Base-by-base conservation (phyloP, 345 rosid genomes). In the Odontarrhena argentea region DNA sequence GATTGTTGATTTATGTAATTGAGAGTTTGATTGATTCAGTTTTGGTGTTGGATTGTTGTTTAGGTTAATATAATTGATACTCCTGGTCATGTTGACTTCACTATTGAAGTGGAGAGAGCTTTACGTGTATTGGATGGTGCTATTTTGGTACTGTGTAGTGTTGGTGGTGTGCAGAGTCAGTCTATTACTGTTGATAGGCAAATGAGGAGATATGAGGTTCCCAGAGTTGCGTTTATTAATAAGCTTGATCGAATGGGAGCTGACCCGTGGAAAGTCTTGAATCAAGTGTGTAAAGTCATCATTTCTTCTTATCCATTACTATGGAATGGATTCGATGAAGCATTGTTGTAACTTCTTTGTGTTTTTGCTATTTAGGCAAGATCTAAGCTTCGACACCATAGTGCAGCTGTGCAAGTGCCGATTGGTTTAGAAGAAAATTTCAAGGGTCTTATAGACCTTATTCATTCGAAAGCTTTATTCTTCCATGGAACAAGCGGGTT, bases 231-330 rank as follows among this genome's bases (percentile, higher is more conserved):
- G 0, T 95, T 95, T 81, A 95, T 91, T 48, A 95, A 95, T 68
- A 95, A 95, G 78, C 99, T 95, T 62, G 99, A 95, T 77, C 77
- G 99, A 47, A 95, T 89, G 99, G 99, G 98, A 74, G 99, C 99
- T 12, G 99, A 95, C 78, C 99, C 98, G 0, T 91, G 97, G 98
- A 95, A 91, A 83, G 99, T 95, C 55, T 72, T 95, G 77, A 86
- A 74, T 73, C 99, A 95, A 96, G 99, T 95, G 30, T 44, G 73
- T 53, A 44, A 15, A 56, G 3, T 7, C 35, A 54, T 1, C 37
- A 25, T 46, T 60, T 2, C 11, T 54, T 45, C 5, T 10, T 7
- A 6, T 71, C n/a, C 1, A 26, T 40, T 30, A 8, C 5, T 40
- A 6, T 26, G 12, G 38, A 54, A 38, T 37, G 63, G 47, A 30